Evolutionary conservation across 805 yeast genomes (phyloP), one percentile per base, ranked within the genome.

Genomic region (Candida oleophila): DNA sequence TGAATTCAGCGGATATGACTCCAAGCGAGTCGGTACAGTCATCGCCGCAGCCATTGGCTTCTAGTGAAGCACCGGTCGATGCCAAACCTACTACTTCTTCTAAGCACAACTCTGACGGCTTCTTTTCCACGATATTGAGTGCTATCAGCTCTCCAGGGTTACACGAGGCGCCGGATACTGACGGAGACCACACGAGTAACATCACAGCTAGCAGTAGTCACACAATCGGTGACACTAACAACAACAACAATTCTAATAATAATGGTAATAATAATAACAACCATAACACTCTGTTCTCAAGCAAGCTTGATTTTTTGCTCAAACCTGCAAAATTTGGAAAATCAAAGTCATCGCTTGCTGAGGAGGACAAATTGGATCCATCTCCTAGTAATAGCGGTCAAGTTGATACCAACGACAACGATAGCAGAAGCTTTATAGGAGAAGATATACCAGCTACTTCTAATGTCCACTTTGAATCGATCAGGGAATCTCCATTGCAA

Each of bases 401-500:
- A 11, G 38, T 35, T 8, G 43, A 20, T 21, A 15, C 28, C 3
- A 41, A 34, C 32, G 22, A 44, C 22, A 18, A 35, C 15, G 33
- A 12, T 21, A 22, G 25, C 16, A 7, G 8, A 8, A 21, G 14
- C 11, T 33, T 19, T 38, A 25, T 25, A 22, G 34, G 21, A 22
- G 28, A 36, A n/a, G 30, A 38, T 9, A 5, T 22, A 4, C 41
- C 41, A 14, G 19, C 41, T 8, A 38, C 41, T 4, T 52, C 66
- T 7, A 64, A 64, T 22, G 74, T 80, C 18, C 74, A 68, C 25
- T 80, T 80, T 53, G 74, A 65, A 45, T 73, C 81, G 0, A 61
- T 80, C 3, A 65, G 77, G 41, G 72, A 72, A 36, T 66, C 80
- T 3, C 74, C 80, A 0, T 49, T 78, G 20, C 71, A 67, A 45